Evolutionary conservation across 306 rosid genomes (phyloP).

Genomic region (Cucumis melo): DNA sequence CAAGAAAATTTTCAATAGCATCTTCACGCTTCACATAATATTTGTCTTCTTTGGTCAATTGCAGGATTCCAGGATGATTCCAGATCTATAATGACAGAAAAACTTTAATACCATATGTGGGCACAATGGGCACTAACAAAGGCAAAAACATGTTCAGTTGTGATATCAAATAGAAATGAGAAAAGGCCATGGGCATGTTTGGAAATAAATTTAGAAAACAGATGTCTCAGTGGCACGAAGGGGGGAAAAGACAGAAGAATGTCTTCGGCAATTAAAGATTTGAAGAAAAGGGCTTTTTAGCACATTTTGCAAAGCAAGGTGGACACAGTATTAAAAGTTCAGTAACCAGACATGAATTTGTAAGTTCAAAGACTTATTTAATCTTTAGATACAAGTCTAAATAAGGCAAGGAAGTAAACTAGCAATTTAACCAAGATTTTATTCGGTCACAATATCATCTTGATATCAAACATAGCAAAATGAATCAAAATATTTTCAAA

Average conservation of each 20-base stretch:
- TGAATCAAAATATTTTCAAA: no score
- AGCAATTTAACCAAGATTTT: neutral
- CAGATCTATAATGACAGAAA: slow-evolving; percentile 62
- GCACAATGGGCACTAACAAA: neutral
- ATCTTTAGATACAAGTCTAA: neutral
- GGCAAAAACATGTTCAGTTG: neutral
- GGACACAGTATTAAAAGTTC: no score
- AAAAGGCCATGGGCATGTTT: neutral
- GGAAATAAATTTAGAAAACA: neutral
- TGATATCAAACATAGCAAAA: no score
- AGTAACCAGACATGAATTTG: no score
- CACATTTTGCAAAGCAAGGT: neutral
- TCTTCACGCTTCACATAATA: slow-evolving; percentile 53
- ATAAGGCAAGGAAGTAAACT: neutral
- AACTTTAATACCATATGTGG: slow-evolving; percentile 6
- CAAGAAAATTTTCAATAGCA: slow-evolving; percentile 77
- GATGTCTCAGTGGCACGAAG: neutral
- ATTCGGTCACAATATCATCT: neutral
- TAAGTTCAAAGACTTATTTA: neutral
- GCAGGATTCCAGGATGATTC: slow-evolving; percentile 99
- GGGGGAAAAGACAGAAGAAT: neutral
- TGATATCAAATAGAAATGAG: neutral
- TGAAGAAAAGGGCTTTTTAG: neutral
- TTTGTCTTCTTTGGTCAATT: slow-evolving; percentile 71
- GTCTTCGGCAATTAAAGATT: neutral